Evolutionary conservation across 305 asterid species (phyloP).

Genomic region (Petunia hybrid): DNA sequence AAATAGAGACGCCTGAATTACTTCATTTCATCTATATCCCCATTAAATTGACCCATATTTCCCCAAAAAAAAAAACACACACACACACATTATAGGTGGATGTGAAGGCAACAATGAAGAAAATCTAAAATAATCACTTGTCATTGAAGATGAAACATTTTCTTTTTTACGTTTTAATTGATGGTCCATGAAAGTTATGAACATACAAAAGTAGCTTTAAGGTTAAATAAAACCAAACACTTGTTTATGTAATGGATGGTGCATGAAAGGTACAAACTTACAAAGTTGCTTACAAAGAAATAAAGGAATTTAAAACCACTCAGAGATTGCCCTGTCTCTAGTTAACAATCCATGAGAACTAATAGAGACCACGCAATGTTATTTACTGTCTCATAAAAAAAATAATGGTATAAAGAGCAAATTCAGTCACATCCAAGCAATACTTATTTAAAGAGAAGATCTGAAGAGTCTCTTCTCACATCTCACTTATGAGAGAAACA

Average conservation of each 20-base stretch:
- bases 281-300: not conserved
- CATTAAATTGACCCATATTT: not conserved
- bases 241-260: not conserved
- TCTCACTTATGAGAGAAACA: not conserved
- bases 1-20: not conserved
- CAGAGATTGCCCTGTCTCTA: not conserved
- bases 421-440: not conserved
- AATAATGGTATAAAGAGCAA: not conserved
- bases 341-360: not conserved
- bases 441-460: not conserved
- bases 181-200: not conserved
- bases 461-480: not conserved
- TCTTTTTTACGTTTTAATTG: not conserved
- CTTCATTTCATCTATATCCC: not conserved
- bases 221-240: not conserved
- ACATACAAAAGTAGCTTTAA: not conserved
- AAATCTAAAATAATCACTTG: not conserved
- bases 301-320: not conserved
- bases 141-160: not conserved
- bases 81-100: not conserved
- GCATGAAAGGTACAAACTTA: not conserved
- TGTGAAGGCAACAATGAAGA: not conserved
- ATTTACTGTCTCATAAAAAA: not conserved
- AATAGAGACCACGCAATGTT: not conserved
- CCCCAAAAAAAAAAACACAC: not conserved